Evolutionary conservation across 495 filamentous ascomycete genomes (phyloP).

Genomic region (Penicillium subrubescens): DNA sequence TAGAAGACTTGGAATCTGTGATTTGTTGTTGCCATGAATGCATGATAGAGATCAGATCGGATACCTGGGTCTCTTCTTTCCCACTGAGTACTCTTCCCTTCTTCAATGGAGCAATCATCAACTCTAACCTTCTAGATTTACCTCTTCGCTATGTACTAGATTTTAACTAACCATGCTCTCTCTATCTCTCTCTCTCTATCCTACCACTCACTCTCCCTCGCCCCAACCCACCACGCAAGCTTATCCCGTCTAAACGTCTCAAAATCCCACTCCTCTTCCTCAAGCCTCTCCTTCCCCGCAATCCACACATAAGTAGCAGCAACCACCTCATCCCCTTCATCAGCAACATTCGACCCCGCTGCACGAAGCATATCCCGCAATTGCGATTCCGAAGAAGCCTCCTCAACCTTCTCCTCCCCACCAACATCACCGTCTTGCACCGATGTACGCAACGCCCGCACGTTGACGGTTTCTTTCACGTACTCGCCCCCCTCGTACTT

Average conservation of each 20-base stretch:
- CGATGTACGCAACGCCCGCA: slow-evolving; percentile 52
- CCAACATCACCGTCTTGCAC: slow-evolving; percentile 16
- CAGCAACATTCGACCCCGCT: slow-evolving; percentile 31
- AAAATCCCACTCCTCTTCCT: slow-evolving; percentile 80
- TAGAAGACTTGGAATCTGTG: not conserved
- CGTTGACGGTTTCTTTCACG: slow-evolving; percentile 59
- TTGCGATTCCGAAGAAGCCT: slow-evolving; percentile 19
- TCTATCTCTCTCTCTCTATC: too few relatives aligned
- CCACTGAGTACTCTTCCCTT: not conserved
- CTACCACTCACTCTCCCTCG: slow-evolving; percentile 44
- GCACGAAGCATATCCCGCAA: slow-evolving; percentile 37
- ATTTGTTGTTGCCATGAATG: slow-evolving; percentile 4
- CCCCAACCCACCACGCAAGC: slow-evolving; percentile 55
- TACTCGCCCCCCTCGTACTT: slow-evolving; percentile 83
- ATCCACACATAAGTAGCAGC: slow-evolving; percentile 81
- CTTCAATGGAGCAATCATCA: not conserved
- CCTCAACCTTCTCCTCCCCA: not conserved
- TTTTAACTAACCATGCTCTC: not conserved
- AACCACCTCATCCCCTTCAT: slow-evolving; percentile 54
- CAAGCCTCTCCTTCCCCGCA: slow-evolving; percentile 50
- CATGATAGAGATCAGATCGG: slow-evolving; percentile 28
- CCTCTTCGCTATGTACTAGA: not conserved
- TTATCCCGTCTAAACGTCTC: slow-evolving; percentile 71
- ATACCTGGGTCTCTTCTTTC: slow-evolving; percentile 7
- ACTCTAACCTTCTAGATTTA: not conserved